Evolutionary conservation across 768 basidiomycete genomes (phyloP).

Genomic region (Collybia sp.): DNA sequence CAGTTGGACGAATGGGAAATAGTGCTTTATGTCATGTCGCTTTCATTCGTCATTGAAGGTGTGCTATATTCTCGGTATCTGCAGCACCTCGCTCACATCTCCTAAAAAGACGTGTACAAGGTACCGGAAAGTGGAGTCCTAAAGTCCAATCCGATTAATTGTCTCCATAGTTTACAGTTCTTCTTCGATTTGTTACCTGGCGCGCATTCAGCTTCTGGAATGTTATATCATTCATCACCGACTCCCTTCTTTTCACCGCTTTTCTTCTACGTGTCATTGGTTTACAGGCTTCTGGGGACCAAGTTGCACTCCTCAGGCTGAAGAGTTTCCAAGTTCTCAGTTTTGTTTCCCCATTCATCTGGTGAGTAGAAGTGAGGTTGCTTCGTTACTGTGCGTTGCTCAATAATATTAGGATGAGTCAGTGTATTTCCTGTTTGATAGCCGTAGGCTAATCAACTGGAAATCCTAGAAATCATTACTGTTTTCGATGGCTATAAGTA

Average conservation of each 20-base stretch:
- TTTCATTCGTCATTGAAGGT: conserved; percentile 83
- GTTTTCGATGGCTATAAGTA: conserved; percentile 81
- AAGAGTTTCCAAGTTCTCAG: conserved; percentile 86
- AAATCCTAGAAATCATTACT: conserved; percentile 61
- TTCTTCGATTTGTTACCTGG: conserved; percentile 73
- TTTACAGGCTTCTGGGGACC: conserved; percentile 30
- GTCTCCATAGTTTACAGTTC: conserved; percentile 53
- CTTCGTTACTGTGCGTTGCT: not conserved
- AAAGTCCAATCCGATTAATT: not conserved
- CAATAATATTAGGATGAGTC: conserved; percentile 67
- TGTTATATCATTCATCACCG: conserved; percentile 63
- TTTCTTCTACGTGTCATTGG: conserved; percentile 71
- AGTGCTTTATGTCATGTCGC: conserved; percentile 70
- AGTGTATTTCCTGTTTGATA: conserved; percentile 19
- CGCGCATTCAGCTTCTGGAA: conserved; percentile 84
- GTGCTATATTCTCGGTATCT: conserved; percentile 10
- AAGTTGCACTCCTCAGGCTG: conserved; percentile 37
- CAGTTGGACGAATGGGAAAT: conserved; percentile 80
- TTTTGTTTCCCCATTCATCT: conserved; percentile 84
- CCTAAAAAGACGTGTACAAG: conserved; percentile 45
- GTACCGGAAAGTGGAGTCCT: conserved; percentile 21
- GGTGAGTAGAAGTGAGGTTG: conserved; percentile 40
- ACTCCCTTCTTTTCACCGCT: conserved; percentile 66
- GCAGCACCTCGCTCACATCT: not conserved
- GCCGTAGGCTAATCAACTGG: not conserved